Evolutionary conservation across 768 basidiomycete genomes (phyloP).

Genomic region (Collybia nuda): DNA sequence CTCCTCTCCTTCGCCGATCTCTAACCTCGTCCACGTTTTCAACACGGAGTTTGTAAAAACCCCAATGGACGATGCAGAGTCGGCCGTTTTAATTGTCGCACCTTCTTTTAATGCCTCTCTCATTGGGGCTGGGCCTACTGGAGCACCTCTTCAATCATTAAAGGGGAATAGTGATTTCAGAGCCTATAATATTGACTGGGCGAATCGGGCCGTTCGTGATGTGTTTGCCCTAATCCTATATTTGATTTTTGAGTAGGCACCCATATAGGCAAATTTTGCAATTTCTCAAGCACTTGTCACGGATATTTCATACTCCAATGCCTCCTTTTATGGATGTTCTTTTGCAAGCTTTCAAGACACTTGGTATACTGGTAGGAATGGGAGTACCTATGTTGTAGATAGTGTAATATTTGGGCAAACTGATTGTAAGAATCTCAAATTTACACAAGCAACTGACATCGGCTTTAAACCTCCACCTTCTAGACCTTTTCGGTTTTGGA

Average conservation of each 20-base stretch:
- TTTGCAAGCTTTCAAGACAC: conserved; percentile 67
- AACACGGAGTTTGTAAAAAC: conserved; percentile 40
- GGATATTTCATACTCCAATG: conserved; percentile 63
- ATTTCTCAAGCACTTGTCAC: conserved; percentile 65
- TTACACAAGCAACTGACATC: neutral
- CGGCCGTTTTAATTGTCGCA: conserved; percentile 56
- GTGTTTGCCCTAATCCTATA: neutral
- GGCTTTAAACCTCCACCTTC: neutral
- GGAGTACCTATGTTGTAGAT: conserved; percentile 58
- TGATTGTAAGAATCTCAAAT: conserved; percentile 48
- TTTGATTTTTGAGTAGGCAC: neutral
- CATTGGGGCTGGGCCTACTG: conserved; percentile 60
- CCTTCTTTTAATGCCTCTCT: conserved; percentile 57
- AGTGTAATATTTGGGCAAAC: conserved; percentile 64
- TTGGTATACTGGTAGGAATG: conserved; percentile 61
- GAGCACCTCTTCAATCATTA: conserved; percentile 48
- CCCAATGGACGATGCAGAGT: conserved; percentile 54
- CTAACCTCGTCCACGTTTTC: conserved; percentile 59
- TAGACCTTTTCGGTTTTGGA: conserved; percentile 61
- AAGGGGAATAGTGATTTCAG: conserved; percentile 62
- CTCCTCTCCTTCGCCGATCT: conserved; percentile 45
- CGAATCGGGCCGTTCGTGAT: conserved; percentile 59
- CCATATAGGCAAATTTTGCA: conserved; percentile 46
- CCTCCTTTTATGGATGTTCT: conserved; percentile 64
- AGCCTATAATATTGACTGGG: conserved; percentile 66